Conservation (phyloP, 768 basidiomycete genomes). For the Hericium coralloides region DNA sequence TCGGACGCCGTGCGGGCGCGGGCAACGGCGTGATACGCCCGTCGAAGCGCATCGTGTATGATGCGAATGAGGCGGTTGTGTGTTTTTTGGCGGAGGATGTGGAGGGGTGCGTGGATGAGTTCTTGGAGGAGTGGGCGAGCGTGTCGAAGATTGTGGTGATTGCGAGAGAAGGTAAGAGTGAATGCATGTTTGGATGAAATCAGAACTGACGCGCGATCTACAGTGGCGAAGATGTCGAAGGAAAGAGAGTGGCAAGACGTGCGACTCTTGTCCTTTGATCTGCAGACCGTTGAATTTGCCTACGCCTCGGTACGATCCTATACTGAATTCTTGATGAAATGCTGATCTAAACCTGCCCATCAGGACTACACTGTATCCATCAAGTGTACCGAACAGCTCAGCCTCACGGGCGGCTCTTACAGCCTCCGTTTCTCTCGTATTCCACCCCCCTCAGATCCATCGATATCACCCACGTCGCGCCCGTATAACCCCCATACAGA, state of each 20-base stretch:
- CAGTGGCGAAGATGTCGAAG: constrained; percentile 80
- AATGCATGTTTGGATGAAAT: neutral
- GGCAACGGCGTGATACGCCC: constrained; percentile 62
- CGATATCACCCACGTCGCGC: constrained; percentile 17
- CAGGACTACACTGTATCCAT: constrained; percentile 75
- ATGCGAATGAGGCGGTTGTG: constrained; percentile 80
- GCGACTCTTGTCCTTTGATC: constrained; percentile 79
- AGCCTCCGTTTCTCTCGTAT: constrained; percentile 63
- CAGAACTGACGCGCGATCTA: neutral
- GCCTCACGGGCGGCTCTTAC: constrained; percentile 55
- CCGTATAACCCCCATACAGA: constrained; percentile 69
- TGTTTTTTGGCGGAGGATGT: constrained; percentile 84
- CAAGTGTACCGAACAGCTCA: constrained; percentile 69
- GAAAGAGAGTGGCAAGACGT: constrained; percentile 66
- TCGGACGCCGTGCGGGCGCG: constrained; percentile 48
- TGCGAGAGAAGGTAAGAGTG: constrained; percentile 63
- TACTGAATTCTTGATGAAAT: too few relatives aligned
- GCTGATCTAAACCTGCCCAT: neutral
- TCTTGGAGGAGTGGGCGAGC: constrained; percentile 86
- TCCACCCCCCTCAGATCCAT: neutral
- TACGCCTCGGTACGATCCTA: constrained; percentile 48
- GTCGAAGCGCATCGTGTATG: constrained; percentile 83
- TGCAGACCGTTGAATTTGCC: constrained; percentile 86
- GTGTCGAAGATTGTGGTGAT: constrained; percentile 93
- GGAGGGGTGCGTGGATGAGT: constrained; percentile 82